These are phyloP conservation scores for Ophiorrhiza pumila DNA, from an alignment of 257 asterid species.

Conservation along the genomic window DNA sequence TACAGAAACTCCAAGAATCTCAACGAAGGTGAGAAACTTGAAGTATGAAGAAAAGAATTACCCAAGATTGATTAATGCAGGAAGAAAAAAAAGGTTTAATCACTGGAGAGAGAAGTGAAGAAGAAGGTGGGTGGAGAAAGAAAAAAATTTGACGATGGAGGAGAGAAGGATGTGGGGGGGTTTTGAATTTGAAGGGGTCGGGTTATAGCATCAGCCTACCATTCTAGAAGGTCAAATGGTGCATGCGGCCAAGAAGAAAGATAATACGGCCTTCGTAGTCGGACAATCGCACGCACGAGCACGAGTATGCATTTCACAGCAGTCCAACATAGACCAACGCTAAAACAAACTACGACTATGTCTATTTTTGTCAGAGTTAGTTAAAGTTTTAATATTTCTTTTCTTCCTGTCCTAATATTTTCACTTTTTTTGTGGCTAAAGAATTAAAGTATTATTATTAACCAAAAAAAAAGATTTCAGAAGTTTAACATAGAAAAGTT, in stretches of 20 bases:
- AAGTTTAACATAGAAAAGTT: too few species aligned
- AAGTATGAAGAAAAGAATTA: background rate
- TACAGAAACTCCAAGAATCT: background rate
- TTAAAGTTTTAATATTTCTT: too few species aligned
- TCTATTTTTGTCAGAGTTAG: background rate
- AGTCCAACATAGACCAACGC: constrained; percentile 20
- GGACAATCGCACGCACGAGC: background rate
- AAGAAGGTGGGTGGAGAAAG: background rate
- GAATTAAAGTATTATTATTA: too few species aligned
- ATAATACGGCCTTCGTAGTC: background rate
- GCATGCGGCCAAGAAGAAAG: constrained; percentile 2
- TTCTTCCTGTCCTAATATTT: too few species aligned
- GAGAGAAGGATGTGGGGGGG: background rate
- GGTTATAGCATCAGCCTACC: background rate
- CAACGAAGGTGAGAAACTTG: too few species aligned
- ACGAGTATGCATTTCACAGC: background rate
- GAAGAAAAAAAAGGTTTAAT: background rate
- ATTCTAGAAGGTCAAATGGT: constrained; percentile 20
- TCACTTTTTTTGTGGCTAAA: too few species aligned
- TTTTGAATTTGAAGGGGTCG: constrained; percentile 1
- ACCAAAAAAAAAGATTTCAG: too few species aligned
- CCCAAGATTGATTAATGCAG: background rate
- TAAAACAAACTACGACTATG: too few species aligned
- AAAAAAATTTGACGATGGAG: background rate
- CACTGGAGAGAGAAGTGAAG: background rate